phyloP scores from a whole-genome alignment of 2,329 filamentous ascomycete species.

The Talaromyces sp. region DNA sequence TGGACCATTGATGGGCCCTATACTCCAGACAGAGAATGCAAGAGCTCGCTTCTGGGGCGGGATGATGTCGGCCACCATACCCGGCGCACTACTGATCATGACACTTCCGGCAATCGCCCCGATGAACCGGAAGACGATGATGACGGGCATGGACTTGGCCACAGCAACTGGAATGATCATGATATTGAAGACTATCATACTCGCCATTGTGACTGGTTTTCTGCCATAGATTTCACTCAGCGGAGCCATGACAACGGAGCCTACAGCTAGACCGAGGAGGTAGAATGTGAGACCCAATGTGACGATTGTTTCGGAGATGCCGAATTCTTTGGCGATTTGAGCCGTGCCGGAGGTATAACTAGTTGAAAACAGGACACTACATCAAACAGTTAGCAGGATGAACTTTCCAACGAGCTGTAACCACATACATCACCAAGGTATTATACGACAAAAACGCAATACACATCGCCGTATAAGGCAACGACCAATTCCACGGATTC shows the following conservation, averaged over 20 bases:
- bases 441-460: conserved; percentile 58
- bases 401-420: neutral
- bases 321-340: conserved; percentile 62
- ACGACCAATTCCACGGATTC: conserved; percentile 58
- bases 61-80: conserved; percentile 27
- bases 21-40: conserved; percentile 78
- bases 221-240: conserved; percentile 29
- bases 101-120: conserved; percentile 28
- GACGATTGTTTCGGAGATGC: conserved; percentile 45
- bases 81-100: conserved; percentile 28
- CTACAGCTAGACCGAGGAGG: conserved; percentile 20
- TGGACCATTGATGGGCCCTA: conserved; percentile 80
- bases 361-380: conserved; percentile 69
- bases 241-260: conserved; percentile 28
- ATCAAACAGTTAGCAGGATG: conserved; percentile 22
- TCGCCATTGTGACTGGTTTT: conserved; percentile 41
- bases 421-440: conserved; percentile 54
- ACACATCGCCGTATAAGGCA: conserved; percentile 57
- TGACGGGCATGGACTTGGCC: conserved; percentile 48
- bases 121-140: conserved; percentile 38
- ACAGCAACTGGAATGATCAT: conserved; percentile 22
- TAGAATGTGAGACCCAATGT: conserved; percentile 21
- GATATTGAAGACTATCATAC: conserved; percentile 57
- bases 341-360: conserved; percentile 72
- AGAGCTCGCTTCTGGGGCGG: conserved; percentile 72